These are phyloP conservation scores for Monilinia aucupariae DNA, from an alignment of 2,329 filamentous ascomycete species.

Conservation along the genomic window DNA sequence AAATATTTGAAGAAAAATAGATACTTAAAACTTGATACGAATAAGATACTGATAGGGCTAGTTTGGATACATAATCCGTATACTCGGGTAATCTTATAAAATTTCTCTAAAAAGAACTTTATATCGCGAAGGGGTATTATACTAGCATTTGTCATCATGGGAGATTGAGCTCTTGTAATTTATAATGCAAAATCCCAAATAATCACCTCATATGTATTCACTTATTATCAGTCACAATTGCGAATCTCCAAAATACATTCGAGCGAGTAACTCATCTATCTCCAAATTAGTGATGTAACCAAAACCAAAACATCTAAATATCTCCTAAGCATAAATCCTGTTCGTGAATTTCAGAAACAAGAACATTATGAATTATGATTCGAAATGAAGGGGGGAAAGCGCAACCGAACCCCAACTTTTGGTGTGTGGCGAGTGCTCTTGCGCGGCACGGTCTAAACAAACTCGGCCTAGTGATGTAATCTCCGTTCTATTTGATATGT, in stretches of 20 bases:
- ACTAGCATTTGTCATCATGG: too few species aligned
- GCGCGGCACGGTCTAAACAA: conserved; percentile 64
- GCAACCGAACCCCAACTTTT: not conserved
- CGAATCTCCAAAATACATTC: not conserved
- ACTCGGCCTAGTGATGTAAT: conserved; percentile 14
- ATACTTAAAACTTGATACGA: too few species aligned
- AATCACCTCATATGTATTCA: not conserved
- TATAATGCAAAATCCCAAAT: not conserved
- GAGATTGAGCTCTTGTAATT: not conserved
- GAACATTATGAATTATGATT: conserved; percentile 40
- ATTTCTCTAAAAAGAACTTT: too few species aligned
- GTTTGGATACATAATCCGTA: too few species aligned
- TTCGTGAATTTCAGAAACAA: conserved; percentile 50
- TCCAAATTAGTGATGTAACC: not conserved
- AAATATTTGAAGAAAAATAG: too few species aligned
- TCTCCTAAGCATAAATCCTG: not conserved
- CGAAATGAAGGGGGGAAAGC: conserved; percentile 8
- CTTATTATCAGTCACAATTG: not conserved
- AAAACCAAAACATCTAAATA: not conserved
- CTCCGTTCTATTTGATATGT: conserved; percentile 10
- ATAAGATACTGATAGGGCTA: too few species aligned
- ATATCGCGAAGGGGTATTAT: too few species aligned
- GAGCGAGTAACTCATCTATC: not conserved
- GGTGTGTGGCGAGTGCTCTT: conserved; percentile 1
- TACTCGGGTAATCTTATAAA: too few species aligned